Percentiles rank a stretch among this genome's conserved stretches.
phyloP scores from a whole-genome alignment of 768 basidiomycete genomes.

The Termitomyces sp. region DNA sequence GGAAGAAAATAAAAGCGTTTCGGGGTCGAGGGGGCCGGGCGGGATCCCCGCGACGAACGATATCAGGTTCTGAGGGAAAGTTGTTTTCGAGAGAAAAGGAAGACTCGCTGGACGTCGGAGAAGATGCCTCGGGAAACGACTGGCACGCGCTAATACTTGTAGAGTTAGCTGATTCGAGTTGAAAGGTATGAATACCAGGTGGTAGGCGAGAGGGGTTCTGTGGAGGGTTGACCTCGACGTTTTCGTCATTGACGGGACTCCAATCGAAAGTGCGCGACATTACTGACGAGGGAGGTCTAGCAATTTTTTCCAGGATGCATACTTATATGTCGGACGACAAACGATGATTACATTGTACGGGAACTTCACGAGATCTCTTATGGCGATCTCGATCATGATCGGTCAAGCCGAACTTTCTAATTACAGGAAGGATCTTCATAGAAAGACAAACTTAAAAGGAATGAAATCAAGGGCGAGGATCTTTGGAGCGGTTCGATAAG shows the following conservation, averaged over 20 bases:
- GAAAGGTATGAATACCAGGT: conserved; percentile 13
- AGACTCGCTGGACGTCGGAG: conserved; percentile 23
- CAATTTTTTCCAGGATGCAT: conserved; percentile 6
- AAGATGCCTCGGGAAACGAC: conserved; percentile 8
- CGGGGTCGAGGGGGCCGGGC: conserved; percentile 65
- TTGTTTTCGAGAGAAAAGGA: conserved; percentile 23
- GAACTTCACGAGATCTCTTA: conserved; percentile 12
- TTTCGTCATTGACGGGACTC: conserved; percentile 26
- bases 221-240: conserved; percentile 2
- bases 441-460: background rate
- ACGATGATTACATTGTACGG: conserved; percentile 17
- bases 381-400: conserved; percentile 19
- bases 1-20: conserved; percentile 73
- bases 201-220: background rate
- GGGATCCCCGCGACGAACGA: conserved; percentile 44
- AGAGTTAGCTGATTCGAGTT: background rate
- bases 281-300: conserved; percentile 6
- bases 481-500: background rate
- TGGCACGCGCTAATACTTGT: background rate
- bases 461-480: conserved; percentile 1
- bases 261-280: conserved; percentile 30
- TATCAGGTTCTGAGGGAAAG: conserved; percentile 15
- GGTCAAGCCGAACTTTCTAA: conserved; percentile 1
- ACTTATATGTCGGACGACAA: conserved; percentile 15
- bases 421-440: conserved; percentile 2